These are phyloP conservation scores for Aspergillus fumigatus DNA, from an alignment of 2,329 filamentous ascomycete species.

Conservation along the genomic window DNA sequence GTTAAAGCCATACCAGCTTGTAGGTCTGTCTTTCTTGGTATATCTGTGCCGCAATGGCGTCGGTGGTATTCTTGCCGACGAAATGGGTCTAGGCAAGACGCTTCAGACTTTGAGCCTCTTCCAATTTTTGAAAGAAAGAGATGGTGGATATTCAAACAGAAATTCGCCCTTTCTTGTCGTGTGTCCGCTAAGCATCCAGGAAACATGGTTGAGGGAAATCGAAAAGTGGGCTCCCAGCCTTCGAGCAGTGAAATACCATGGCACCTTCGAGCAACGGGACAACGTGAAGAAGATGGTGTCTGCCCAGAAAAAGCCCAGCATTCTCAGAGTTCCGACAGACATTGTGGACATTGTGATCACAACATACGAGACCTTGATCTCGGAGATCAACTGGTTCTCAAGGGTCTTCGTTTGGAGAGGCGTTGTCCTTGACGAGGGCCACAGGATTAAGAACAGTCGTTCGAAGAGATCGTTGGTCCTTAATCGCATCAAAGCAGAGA, in stretches of 20 bases:
- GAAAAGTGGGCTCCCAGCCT: slow-evolving; percentile 44
- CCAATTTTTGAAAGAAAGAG: slow-evolving; percentile 44
- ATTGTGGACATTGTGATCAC: slow-evolving; percentile 41
- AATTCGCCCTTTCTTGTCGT: slow-evolving; percentile 35
- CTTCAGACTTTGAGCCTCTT: slow-evolving; percentile 37
- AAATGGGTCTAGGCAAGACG: slow-evolving; percentile 31
- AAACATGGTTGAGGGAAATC: slow-evolving; percentile 46
- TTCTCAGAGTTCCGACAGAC: slow-evolving; percentile 10
- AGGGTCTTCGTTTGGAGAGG: slow-evolving; percentile 50
- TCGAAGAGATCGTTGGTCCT: slow-evolving; percentile 42
- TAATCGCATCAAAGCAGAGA: slow-evolving; percentile 43
- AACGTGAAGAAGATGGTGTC: slow-evolving; percentile 13
- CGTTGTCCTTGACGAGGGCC: slow-evolving; percentile 51
- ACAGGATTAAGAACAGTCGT: slow-evolving; percentile 49
- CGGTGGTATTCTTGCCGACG: slow-evolving; percentile 25
- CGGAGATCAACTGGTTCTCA: slow-evolving; percentile 48
- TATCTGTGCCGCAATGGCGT: slow-evolving; percentile 28
- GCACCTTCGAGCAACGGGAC: slow-evolving; percentile 39
- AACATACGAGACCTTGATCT: slow-evolving; percentile 47
- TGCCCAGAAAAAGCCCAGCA: background rate
- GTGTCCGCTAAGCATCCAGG: slow-evolving; percentile 49
- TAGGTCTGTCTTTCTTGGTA: slow-evolving; percentile 48
- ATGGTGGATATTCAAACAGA: slow-evolving; percentile 2
- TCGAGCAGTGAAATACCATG: slow-evolving; percentile 47
- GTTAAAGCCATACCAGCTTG: slow-evolving; percentile 50